Evolutionary conservation across 306 rosid species (phyloP).

Genomic region (Dicorynia guianensis): DNA sequence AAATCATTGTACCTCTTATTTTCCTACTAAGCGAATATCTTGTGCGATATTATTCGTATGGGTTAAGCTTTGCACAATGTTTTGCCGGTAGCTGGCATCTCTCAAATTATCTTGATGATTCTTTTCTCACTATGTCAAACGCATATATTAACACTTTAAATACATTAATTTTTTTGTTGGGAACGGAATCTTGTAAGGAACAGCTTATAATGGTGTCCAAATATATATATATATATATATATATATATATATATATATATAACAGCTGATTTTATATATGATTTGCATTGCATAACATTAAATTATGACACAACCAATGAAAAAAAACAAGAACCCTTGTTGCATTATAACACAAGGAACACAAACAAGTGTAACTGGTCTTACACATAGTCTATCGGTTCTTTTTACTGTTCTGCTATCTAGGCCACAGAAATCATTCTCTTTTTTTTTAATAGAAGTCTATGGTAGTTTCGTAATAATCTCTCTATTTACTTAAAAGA

Average conservation of each 20-base stretch:
- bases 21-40: slow-evolving; percentile 3
- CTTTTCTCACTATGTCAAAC: background rate
- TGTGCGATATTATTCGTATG: slow-evolving; percentile 21
- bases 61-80: background rate
- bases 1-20: background rate
- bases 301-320: background rate
- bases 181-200: background rate
- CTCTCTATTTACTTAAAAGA: too few relatives aligned
- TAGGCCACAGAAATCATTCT: too few relatives aligned
- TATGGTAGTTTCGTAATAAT: too few relatives aligned
- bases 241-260: too few relatives aligned
- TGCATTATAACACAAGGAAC: background rate
- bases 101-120: background rate
- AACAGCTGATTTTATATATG: background rate
- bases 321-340: background rate
- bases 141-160: background rate
- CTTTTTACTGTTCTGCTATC: too few relatives aligned
- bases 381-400: too few relatives aligned
- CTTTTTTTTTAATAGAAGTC: too few relatives aligned
- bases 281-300: background rate
- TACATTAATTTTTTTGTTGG: background rate
- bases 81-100: slow-evolving; percentile 11
- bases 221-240: too few relatives aligned
- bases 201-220: background rate
- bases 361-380: too few relatives aligned